Evolutionary conservation across 148 eudicot species (phyloP).

Genomic region (Camellia sinensis): DNA sequence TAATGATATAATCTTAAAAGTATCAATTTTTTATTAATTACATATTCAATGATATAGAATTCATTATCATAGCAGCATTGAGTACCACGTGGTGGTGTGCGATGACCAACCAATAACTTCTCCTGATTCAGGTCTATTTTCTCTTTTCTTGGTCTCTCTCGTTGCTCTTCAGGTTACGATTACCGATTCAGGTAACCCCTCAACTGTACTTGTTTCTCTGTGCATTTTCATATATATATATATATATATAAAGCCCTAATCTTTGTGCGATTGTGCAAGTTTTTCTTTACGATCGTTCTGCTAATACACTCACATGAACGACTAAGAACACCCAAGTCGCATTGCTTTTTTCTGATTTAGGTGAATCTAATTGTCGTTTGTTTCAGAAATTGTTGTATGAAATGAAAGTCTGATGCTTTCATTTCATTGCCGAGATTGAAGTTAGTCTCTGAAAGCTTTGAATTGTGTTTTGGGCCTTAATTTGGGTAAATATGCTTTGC

Average conservation of each 20-base stretch:
- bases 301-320: neutral
- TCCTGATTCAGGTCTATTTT: neutral
- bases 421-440: neutral
- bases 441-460: neutral
- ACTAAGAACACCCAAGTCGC: neutral
- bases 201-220: neutral
- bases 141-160: neutral
- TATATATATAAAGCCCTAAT: neutral
- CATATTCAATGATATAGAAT: no score
- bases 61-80: no score
- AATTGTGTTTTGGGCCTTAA: conserved; percentile 14
- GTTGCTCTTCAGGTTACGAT: neutral
- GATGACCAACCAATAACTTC: no score
- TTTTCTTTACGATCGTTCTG: neutral
- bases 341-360: neutral
- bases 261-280: neutral
- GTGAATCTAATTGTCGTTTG: neutral
- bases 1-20: no score
- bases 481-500: conserved; percentile 17
- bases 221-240: neutral
- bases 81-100: no score
- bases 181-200: neutral
- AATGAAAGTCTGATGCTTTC: neutral
- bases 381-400: neutral
- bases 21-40: no score